Base-by-base conservation (phyloP, 2,329 filamentous ascomycete genomes). In the Diaporthe helianthi region DNA sequence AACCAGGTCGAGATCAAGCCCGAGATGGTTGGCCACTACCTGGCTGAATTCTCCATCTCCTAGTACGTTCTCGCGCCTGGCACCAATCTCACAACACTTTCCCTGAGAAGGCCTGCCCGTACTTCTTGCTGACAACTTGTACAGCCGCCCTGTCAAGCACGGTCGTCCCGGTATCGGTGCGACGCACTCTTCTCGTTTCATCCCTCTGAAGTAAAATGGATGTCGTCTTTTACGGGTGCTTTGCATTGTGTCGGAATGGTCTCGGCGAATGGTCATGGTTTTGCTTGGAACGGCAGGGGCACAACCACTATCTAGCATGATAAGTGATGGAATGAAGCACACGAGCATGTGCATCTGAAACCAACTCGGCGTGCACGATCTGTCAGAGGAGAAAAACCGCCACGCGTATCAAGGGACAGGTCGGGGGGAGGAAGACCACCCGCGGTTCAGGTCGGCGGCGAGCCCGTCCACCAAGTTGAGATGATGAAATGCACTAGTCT, bases 1-100 rank as follows among this genome's bases (percentile, higher is more conserved):
- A 99, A 99, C 92, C 95, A 98, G 90, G 94, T 99, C 79, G 96
- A 99, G 87, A 96, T 99, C 88, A 98, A 98, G 92, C 96, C 96
- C 79, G 96, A 99, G 90, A 99, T 99, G 96, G 96, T 99, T 85
- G 96, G 96, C 84, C 95, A 98, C 89, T 98, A 98, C 90, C 89
- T 99, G 77, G 96, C 89, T 81, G 96, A 99, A 87, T 99, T 99
- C 90, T 98, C 94, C 77, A 99, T 99, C 88, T 96, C 95, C 88
- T 99, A 99, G 93, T 97, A 92, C 79, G 93, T 93, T 75, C 7
- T 15, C n/a, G 10, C 13, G 3, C 13, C 54, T 65, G 36, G 52
- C 33, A 31, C 22, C 24, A 33, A 29, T 29, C n/a, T 51, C 3
- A 8, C 4, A 15, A 17, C 26, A 22, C 19, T 12, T n/a, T 22